Base-by-base conservation (phyloP, 225 moss, liverwort and hornwort species). In the Bryum argenteum region DNA sequence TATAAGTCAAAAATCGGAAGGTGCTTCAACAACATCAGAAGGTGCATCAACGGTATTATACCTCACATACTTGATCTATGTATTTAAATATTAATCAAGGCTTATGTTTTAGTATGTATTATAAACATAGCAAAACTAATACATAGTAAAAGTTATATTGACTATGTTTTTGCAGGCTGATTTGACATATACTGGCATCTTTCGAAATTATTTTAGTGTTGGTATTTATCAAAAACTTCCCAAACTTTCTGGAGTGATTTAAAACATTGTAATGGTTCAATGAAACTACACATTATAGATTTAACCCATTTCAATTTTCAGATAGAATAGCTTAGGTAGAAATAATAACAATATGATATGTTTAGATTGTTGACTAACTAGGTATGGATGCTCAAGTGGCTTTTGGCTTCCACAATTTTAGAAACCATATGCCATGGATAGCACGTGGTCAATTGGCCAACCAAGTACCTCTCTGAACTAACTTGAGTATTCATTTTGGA, bases 361-460 rank as follows among this genome's bases (percentile, higher is more conserved):
- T 52, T 3, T 67, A 12, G 11, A 39, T 21, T 54, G 54, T 22
- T 11, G 2, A 54, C 61, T 1, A 24, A 12, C 6, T n/a, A 63
- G 24, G 42, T 23, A 63, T 72, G 72, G 72, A 63, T 63, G 72
- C 72, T 38, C 26, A 63, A 63, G 72, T 72, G 5, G 62, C 72
- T 54, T 72, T 63, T 63, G 72, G 72, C 26, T 72, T 72, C 12
- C 26, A 72, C 23, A 63, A 72, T 53, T 63, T 72, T 63, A 24
- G 54, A 51, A 72, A 72, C 18, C 54, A 63, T 63, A 63, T 72
- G 72, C 72, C 63, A 41, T 72, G 54, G 63, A 72, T 72, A 63
- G 54, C 63, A 63, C 16, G 24, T 72, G 63, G 63, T 42, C 24
- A 15, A 1, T 26, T 72, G 24, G 63, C 72, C 41, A 72, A 72